Conservation (phyloP, 768 basidiomycete species). For the Russula abietina region DNA sequence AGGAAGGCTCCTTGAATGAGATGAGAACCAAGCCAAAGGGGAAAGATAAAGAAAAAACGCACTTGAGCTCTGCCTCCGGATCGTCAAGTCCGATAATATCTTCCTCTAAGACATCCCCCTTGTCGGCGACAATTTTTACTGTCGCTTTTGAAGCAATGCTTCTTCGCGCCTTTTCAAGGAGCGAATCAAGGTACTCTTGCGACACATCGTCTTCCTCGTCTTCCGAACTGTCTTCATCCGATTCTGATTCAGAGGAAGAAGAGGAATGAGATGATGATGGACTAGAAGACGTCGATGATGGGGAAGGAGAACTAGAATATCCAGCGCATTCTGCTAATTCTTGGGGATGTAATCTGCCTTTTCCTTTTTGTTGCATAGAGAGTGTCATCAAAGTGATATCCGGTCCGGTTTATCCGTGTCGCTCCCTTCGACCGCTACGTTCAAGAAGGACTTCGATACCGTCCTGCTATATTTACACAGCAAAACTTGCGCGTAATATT, state of each 20-base stretch:
- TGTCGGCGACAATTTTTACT: conserved; percentile 11
- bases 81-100: conserved; percentile 47
- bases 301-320: conserved; percentile 20
- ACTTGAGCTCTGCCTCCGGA: conserved; percentile 35
- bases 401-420: neutral
- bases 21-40: conserved; percentile 1
- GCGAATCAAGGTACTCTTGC: conserved; percentile 52
- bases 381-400: conserved; percentile 9
- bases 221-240: conserved; percentile 22
- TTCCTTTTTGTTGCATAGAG: conserved; percentile 37
- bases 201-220: conserved; percentile 46
- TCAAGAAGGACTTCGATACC: too few species aligned
- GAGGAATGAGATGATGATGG: neutral
- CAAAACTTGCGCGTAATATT: neutral
- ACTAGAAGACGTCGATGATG: conserved; percentile 15
- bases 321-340: neutral
- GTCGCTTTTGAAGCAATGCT: conserved; percentile 33
- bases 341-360: conserved; percentile 34
- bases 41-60: conserved; percentile 19
- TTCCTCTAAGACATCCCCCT: conserved; percentile 35
- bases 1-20: conserved; percentile 48
- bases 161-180: conserved; percentile 56
- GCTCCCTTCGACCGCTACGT: too few species aligned
- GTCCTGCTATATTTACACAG: neutral
- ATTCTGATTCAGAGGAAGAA: conserved; percentile 31